Percentiles rank a stretch among this genome's conserved stretches.
Conservation (phyloP, 495 filamentous ascomycete species). For the Penicillium manginii region DNA sequence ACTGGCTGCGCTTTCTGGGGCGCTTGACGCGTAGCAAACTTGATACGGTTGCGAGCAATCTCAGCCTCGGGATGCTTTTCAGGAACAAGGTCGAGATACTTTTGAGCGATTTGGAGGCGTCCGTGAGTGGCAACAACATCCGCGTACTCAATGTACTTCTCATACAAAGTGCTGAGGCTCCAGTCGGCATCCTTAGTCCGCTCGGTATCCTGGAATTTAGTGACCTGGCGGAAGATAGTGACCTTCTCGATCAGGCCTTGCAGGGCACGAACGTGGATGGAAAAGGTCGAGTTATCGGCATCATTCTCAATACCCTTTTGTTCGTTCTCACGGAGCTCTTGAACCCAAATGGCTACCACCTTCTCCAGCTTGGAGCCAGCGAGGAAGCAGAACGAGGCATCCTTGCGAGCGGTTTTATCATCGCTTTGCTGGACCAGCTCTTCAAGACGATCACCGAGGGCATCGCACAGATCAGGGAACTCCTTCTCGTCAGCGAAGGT, state of each 20-base stretch:
- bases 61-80: slow-evolving; percentile 86
- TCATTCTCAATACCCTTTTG: slow-evolving; percentile 69
- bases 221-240: slow-evolving; percentile 92
- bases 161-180: slow-evolving; percentile 88
- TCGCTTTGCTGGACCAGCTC: slow-evolving; percentile 60
- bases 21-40: slow-evolving; percentile 77
- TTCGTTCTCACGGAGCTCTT: slow-evolving; percentile 82
- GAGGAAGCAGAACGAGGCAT: slow-evolving; percentile 94
- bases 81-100: slow-evolving; percentile 89
- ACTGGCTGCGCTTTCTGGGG: slow-evolving; percentile 41
- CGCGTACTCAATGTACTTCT: slow-evolving; percentile 96
- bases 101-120: slow-evolving; percentile 81
- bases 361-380: slow-evolving; percentile 97
- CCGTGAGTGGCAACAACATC: slow-evolving; percentile 93
- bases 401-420: slow-evolving; percentile 67
- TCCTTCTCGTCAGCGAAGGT: slow-evolving; percentile 89
- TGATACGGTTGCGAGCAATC: slow-evolving; percentile 82
- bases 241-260: slow-evolving; percentile 98
- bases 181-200: slow-evolving; percentile 70
- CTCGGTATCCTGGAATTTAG: slow-evolving; percentile 85
- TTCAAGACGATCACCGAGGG: slow-evolving; percentile 86
- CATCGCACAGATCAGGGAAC: slow-evolving; percentile 95
- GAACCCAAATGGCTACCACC: slow-evolving; percentile 90
- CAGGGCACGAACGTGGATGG: slow-evolving; percentile 84
- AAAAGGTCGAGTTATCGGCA: slow-evolving; percentile 78